These are phyloP conservation scores for Saxophila tyrrhenica DNA, from an alignment of 495 filamentous ascomycete species.

Conservation along the genomic window DNA sequence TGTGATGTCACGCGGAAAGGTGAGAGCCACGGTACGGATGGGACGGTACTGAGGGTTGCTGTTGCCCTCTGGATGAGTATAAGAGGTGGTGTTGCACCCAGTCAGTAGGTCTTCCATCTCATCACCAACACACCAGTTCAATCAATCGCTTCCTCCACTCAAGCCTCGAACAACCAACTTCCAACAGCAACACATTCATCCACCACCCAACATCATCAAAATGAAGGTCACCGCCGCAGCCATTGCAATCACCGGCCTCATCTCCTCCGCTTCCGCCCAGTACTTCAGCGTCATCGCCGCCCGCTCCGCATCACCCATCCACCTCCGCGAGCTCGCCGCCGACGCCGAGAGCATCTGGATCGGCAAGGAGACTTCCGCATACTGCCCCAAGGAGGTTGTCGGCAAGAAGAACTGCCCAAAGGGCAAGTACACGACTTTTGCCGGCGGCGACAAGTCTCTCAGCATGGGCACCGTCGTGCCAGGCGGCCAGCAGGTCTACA, in stretches of 20 bases:
- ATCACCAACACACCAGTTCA: background rate
- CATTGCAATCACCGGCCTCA: constrained; percentile 2
- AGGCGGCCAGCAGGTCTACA: constrained; percentile 20
- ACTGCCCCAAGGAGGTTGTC: constrained; percentile 10
- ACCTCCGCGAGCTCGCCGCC: constrained; percentile 8
- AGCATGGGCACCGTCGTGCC: constrained; percentile 16
- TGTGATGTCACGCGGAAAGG: background rate
- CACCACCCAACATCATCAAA: background rate
- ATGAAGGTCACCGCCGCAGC: constrained; percentile 11
- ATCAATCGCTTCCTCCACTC: background rate
- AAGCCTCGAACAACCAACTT: background rate
- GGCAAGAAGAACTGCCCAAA: constrained; percentile 1
- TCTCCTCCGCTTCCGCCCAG: constrained; percentile 9
- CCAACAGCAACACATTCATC: background rate
- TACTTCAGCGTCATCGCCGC: constrained; percentile 10
- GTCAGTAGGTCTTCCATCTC: background rate
- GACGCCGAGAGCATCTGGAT: constrained; percentile 2
- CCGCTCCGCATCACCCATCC: constrained; percentile 18
- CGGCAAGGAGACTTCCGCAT: constrained; percentile 8
- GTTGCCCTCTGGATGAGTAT: background rate
- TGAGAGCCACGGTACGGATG: background rate
- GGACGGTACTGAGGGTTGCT: background rate
- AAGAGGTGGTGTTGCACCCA: background rate
- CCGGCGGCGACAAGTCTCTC: constrained; percentile 3
- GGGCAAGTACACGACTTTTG: constrained; percentile 5